These are phyloP conservation scores for Monilinia fructigena DNA, from an alignment of 2,329 filamentous ascomycete species.

Conservation along the genomic window DNA sequence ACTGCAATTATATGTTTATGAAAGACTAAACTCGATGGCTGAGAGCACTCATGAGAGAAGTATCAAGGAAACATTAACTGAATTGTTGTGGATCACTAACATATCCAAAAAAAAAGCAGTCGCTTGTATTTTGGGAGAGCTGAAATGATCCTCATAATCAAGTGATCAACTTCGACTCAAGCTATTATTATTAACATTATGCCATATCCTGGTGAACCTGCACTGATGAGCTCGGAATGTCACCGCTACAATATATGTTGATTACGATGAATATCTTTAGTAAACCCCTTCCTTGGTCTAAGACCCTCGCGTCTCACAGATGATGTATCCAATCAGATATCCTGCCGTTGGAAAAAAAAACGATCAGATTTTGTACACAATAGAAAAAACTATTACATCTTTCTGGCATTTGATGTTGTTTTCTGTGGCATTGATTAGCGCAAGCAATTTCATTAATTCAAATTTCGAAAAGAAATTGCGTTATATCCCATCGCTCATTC, in stretches of 20 bases:
- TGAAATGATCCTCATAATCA: background rate
- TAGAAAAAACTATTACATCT: background rate
- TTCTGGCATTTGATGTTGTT: background rate
- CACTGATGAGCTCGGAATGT: background rate
- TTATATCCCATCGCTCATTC: slow-evolving; percentile 12
- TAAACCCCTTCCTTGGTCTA: too few species aligned
- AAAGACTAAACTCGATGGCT: background rate
- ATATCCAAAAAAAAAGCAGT: background rate
- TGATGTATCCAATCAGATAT: background rate
- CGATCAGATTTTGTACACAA: too few species aligned
- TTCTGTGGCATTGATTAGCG: background rate
- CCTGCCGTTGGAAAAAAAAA: background rate
- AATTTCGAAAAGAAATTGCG: background rate
- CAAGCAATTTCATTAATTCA: background rate
- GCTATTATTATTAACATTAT: background rate
- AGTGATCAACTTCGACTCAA: background rate
- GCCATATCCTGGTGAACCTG: background rate
- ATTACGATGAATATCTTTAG: background rate
- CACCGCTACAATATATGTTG: background rate
- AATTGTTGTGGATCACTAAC: background rate
- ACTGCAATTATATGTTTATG: background rate
- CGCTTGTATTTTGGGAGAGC: background rate
- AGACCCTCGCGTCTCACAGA: background rate
- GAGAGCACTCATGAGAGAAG: background rate
- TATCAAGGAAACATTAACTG: background rate